Evolutionary conservation across 352 stramenopile species (phyloP).

Genomic region (Phytophthora kernoviae): DNA sequence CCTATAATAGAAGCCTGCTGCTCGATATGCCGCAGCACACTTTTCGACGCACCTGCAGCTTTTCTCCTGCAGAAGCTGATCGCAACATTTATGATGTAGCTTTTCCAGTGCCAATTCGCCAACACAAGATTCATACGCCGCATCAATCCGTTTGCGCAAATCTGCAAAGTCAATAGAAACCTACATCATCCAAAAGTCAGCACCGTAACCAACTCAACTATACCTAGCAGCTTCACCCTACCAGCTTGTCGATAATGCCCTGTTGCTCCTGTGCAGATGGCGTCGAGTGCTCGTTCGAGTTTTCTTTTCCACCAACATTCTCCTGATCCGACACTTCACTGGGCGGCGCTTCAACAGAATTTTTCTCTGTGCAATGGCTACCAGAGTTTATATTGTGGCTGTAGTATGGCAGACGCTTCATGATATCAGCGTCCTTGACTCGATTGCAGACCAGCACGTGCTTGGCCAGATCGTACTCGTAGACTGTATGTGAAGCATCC

Average conservation of each 20-base stretch:
- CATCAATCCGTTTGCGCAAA: constrained; percentile 52
- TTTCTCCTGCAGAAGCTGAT: constrained; percentile 70
- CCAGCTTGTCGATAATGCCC: constrained; percentile 72
- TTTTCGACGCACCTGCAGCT: constrained; percentile 59
- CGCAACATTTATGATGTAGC: constrained; percentile 68
- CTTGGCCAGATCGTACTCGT: constrained; percentile 80
- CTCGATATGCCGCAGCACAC: constrained; percentile 77
- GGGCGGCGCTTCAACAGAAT: background rate
- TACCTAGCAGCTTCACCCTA: constrained; percentile 15
- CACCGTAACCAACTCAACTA: background rate
- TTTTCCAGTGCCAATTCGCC: constrained; percentile 66
- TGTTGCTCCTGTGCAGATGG: constrained; percentile 56
- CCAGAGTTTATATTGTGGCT: constrained; percentile 83
- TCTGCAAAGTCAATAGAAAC: constrained; percentile 59
- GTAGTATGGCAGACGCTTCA: constrained; percentile 73
- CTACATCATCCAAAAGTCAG: constrained; percentile 14
- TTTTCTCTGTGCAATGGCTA: constrained; percentile 28
- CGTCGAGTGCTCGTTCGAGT: constrained; percentile 36
- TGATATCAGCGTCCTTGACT: constrained; percentile 63
- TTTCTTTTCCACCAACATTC: constrained; percentile 1
- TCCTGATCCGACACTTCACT: constrained; percentile 7
- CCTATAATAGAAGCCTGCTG: constrained; percentile 85
- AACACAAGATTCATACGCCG: constrained; percentile 57
- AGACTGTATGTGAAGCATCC: constrained; percentile 73
- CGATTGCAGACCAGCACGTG: constrained; percentile 84